phyloP scores from a whole-genome alignment of 768 basidiomycete genomes.

The Boletellus ananiceps region DNA sequence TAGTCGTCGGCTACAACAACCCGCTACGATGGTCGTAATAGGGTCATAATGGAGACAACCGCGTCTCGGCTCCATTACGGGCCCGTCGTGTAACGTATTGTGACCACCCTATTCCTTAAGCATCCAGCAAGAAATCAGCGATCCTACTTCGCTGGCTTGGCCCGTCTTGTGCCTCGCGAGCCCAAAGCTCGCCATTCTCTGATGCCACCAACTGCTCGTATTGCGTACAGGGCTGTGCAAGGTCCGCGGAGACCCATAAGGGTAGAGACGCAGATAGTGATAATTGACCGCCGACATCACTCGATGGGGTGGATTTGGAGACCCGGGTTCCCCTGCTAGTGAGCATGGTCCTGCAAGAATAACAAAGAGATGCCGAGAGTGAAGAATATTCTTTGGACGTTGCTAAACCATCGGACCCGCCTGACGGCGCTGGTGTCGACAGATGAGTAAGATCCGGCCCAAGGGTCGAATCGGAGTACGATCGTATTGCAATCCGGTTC shows the following conservation, averaged over 20 bases:
- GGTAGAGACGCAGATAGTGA: conserved; percentile 18
- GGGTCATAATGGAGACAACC: background rate
- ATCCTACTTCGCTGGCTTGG: conserved; percentile 38
- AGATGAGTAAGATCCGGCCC: conserved; percentile 11
- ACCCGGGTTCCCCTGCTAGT: conserved; percentile 54
- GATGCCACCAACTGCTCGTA: background rate
- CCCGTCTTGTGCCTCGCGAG: conserved; percentile 27
- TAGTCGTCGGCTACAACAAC: conserved; percentile 28
- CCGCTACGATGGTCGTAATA: conserved; percentile 5
- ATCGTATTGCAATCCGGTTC: conserved; percentile 64
- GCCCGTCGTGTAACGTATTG: too few relatives aligned
- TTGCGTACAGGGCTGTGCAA: background rate
- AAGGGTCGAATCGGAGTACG: conserved; percentile 28
- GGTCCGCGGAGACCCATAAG: conserved; percentile 32
- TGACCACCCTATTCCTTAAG: conserved; percentile 1
- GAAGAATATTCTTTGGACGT: conserved; percentile 14
- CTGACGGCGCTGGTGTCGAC: background rate
- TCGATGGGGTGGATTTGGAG: conserved; percentile 15
- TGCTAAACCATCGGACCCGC: background rate
- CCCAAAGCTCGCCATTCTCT: conserved; percentile 30
- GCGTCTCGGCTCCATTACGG: too few relatives aligned
- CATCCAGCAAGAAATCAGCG: conserved; percentile 36
- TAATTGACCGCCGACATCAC: conserved; percentile 3
- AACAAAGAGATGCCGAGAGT: conserved; percentile 48
- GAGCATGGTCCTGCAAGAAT: conserved; percentile 57